Evolutionary conservation across 108 stramenopile genomes (phyloP).

Genomic region (Conticribra guillardii): DNA sequence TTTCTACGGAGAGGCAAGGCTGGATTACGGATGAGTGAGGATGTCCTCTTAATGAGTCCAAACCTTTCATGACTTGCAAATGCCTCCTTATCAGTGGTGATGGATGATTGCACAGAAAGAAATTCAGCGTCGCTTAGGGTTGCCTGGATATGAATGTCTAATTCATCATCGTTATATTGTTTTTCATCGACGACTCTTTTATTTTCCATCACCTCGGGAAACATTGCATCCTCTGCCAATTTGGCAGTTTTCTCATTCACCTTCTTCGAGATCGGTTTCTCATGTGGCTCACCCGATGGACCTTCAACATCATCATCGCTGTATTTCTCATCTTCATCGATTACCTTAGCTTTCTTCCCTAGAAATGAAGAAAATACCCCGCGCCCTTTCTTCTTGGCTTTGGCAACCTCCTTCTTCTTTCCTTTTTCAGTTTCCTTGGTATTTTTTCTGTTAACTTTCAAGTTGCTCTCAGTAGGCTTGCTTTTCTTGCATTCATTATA

Average conservation of each 20-base stretch:
- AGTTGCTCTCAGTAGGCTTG: neutral
- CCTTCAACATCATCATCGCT: slow-evolving; percentile 7
- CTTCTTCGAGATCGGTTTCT: neutral
- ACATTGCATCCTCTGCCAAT: neutral
- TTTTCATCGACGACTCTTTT: neutral
- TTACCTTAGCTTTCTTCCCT: slow-evolving; percentile 27
- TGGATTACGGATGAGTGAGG: slow-evolving; percentile 26
- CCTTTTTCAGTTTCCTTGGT: neutral
- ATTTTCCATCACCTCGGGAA: neutral
- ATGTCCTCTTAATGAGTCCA: slow-evolving; percentile 28
- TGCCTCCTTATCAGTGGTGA: slow-evolving; percentile 25
- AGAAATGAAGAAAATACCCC: slow-evolving; percentile 15
- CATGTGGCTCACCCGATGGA: neutral
- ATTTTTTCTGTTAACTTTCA: neutral
- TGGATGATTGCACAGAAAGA: slow-evolving; percentile 39
- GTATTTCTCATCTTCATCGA: slow-evolving; percentile 38
- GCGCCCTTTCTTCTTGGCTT: slow-evolving; percentile 14
- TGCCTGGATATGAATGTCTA: slow-evolving; percentile 25
- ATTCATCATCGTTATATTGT: neutral
- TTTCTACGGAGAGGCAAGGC: slow-evolving; percentile 13
- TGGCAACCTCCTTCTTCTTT: neutral
- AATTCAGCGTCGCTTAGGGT: slow-evolving; percentile 39
- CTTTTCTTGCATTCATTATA: neutral
- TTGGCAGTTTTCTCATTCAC: neutral
- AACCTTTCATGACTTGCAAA: neutral